Conservation (phyloP, 106 monocot species). For the Agapanthus africanus region DNA sequence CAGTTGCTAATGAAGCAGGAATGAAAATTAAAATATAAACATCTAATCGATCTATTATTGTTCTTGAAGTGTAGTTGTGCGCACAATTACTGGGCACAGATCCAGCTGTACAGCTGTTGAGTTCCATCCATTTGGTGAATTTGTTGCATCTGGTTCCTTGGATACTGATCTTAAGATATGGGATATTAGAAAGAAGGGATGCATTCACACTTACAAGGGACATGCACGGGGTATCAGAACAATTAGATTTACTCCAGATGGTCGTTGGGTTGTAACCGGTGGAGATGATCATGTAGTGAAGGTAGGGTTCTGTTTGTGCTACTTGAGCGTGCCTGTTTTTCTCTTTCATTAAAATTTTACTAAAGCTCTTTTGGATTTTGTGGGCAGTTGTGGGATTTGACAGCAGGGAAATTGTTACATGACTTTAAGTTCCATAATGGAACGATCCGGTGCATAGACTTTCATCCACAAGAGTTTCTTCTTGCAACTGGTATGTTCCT, state of each 20-base stretch:
- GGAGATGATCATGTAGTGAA: constrained; percentile 87
- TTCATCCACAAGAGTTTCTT: constrained; percentile 93
- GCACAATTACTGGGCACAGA: constrained; percentile 73
- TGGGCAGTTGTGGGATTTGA: constrained; percentile 81
- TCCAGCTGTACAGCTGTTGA: constrained; percentile 63
- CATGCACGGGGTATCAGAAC: constrained; percentile 65
- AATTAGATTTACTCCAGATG: constrained; percentile 86
- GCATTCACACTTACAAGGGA: constrained; percentile 91
- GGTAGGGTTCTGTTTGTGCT: constrained; percentile 26
- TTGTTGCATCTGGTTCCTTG: constrained; percentile 86
- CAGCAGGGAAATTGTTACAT: constrained; percentile 89
- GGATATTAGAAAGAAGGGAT: constrained; percentile 92
- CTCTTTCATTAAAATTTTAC: constrained; percentile 6
- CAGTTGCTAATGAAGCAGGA: constrained; percentile 7
- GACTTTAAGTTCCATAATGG: constrained; percentile 86
- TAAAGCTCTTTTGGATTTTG: constrained; percentile 2
- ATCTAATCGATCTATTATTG: not conserved
- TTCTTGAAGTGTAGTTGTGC: constrained; percentile 57
- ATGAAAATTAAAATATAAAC: not conserved
- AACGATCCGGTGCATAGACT: constrained; percentile 63
- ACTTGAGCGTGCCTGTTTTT: not conserved
- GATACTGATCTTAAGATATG: constrained; percentile 94
- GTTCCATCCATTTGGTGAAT: constrained; percentile 97
- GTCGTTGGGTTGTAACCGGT: constrained; percentile 96
- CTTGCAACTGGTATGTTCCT: constrained; percentile 75